Conservation (phyloP, 345 rosid species). For the Heritiera fomes region DNA sequence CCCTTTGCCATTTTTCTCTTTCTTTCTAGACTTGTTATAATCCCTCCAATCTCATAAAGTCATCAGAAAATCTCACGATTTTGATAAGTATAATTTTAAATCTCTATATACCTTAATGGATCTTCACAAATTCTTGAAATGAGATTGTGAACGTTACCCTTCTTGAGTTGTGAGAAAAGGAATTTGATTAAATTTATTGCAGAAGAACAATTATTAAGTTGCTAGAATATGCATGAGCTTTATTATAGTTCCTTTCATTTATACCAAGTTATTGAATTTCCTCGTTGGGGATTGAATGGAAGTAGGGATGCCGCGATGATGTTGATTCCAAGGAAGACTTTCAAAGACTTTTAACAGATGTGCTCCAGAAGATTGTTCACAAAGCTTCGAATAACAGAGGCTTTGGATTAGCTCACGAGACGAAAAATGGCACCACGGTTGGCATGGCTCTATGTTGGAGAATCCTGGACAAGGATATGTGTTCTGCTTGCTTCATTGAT, state of each 20-base stretch:
- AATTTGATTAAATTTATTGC: background rate
- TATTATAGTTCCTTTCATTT: background rate
- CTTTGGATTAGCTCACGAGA: slow-evolving; percentile 38
- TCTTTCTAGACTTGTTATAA: too few relatives aligned
- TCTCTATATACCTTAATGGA: too few relatives aligned
- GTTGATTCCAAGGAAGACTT: background rate
- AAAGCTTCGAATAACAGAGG: slow-evolving; percentile 43
- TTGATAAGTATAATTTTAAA: too few relatives aligned
- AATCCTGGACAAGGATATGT: slow-evolving; percentile 39
- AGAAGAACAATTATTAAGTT: background rate
- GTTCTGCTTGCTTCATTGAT: slow-evolving; percentile 49
- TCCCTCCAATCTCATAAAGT: too few relatives aligned
- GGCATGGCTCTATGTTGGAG: slow-evolving; percentile 80
- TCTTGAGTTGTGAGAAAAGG: too few relatives aligned
- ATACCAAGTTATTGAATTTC: slow-evolving; percentile 21
- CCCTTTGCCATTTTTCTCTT: too few relatives aligned
- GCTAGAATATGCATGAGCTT: background rate
- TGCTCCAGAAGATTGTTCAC: slow-evolving; percentile 35
- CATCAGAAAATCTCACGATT: too few relatives aligned
- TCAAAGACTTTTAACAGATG: background rate
- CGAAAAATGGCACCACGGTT: slow-evolving; percentile 28
- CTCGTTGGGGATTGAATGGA: slow-evolving; percentile 52
- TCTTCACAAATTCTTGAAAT: too few relatives aligned
- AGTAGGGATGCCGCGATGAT: slow-evolving; percentile 21
- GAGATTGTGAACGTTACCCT: too few relatives aligned